Evolutionary conservation across 352 stramenopile species (phyloP), one percentile per base, ranked within the genome.

Genomic region (Globisporangium echinulatum): DNA sequence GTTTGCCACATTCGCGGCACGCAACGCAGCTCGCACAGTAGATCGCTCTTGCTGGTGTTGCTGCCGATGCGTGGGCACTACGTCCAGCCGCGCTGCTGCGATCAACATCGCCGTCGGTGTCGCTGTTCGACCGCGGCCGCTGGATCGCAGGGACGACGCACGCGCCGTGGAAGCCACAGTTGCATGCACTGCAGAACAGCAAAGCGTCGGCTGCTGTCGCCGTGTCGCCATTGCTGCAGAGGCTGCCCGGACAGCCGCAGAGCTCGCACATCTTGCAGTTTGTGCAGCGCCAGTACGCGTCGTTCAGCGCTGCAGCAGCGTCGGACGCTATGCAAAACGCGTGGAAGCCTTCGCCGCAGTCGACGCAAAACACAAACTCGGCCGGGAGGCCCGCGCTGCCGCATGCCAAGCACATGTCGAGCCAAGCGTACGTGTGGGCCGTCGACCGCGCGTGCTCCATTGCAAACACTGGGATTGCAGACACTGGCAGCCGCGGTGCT

Each of bases 181-280:
- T 68, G 59, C 80, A 90, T 52, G 80, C 59, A 25, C 67, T 64
- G 14, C 74, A 87, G 15, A 75, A 51, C 8, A 76, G 49, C 33
- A 85, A 54, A 37, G 37, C 54, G 43, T 46, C 50, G 7, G 46
- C 14, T 11, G 14, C 17, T 3, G 5, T 25, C 46, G 46, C 46
- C 36, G 49, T 50, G 10, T 79, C 62, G 17, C 66, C 63, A 46
- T 63, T 71, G 13, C 58, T 58, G 54, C 63, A 57, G 33, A 74
- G 65, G 7, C 54, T 48, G 1, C 64, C 75, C 14, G 82, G 74
- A 54, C 82, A 75, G 2, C 89, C 88, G 43, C 91, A 98, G 39
- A 97, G 75, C 63, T 98, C 93, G 63, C 96, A 99, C 62, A 98
- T 87, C 57, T 97, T 97, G 70, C 96, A 99, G 72, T 98, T 99